A percentile compares a stretch with the other conserved stretches of the same genome.
These are phyloP conservation scores for Geotrichum reessii DNA, from an alignment of 1,139 yeast genomes.

Conservation along the genomic window DNA sequence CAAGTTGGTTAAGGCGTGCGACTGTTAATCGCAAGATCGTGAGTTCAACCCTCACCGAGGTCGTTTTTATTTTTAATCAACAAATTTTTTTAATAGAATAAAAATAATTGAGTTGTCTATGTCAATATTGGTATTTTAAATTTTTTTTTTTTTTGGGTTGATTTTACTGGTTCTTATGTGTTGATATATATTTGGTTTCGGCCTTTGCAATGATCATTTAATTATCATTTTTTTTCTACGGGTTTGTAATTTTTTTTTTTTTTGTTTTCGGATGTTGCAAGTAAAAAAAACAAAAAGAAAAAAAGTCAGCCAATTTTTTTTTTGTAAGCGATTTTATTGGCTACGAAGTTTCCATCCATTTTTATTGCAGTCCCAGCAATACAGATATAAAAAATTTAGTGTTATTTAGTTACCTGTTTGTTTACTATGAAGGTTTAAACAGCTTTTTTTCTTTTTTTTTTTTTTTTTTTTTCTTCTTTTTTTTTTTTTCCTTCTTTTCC, in stretches of 20 bases:
- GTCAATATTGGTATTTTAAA: no score
- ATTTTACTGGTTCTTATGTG: no score
- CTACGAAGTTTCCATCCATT: background rate
- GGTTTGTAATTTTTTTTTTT: no score
- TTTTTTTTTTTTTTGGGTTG: no score
- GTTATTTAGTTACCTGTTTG: no score
- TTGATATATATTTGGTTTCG: no score
- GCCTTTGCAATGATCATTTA: no score
- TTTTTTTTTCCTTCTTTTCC: background rate
- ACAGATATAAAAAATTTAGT: no score
- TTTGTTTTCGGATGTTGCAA: no score
- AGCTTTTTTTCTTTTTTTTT: background rate
- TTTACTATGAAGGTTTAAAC: background rate
- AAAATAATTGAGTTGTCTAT: no score
- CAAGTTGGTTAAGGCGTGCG: conserved; percentile 55
- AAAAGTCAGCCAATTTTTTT: background rate
- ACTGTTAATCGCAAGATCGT: conserved; percentile 40
- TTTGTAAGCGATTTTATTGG: background rate
- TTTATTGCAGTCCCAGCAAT: background rate
- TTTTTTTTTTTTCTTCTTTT: background rate
- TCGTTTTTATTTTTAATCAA: background rate
- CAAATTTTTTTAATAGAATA: no score
- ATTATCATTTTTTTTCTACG: no score
- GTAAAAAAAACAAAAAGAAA: background rate
- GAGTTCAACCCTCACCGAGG: conserved; percentile 14